Conservation (phyloP, 805 yeast genomes). For the Sporopachydermia lactativora region DNA sequence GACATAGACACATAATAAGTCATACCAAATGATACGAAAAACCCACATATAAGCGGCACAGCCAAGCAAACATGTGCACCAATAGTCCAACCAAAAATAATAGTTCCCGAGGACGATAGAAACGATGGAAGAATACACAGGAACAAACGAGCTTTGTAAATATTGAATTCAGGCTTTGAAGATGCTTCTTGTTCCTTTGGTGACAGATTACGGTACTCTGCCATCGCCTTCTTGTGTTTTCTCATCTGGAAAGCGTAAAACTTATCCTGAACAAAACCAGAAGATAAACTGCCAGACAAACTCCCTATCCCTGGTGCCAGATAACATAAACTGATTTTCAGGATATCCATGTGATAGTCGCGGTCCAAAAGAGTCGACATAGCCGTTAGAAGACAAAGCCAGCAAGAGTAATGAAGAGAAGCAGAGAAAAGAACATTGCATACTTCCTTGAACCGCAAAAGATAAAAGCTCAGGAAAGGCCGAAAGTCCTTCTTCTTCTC, state of each 20-base stretch:
- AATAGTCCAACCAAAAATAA: constrained; percentile 67
- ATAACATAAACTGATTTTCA: constrained; percentile 56
- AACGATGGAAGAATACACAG: constrained; percentile 29
- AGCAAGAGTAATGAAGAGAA: constrained; percentile 49
- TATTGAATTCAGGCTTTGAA: constrained; percentile 32
- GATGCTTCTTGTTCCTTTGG: constrained; percentile 9
- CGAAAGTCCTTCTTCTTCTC: constrained; percentile 15
- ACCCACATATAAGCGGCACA: constrained; percentile 43
- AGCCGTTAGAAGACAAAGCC: constrained; percentile 60
- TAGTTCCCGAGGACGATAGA: constrained; percentile 25
- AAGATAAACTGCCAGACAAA: constrained; percentile 38
- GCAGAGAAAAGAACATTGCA: constrained; percentile 37
- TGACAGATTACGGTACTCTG: constrained; percentile 13
- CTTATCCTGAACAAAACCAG: constrained; percentile 45
- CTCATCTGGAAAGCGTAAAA: constrained; percentile 26
- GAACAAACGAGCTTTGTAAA: constrained; percentile 40
- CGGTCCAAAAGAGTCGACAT: constrained; percentile 39
- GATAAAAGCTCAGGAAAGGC: constrained; percentile 23
- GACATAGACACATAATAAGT: constrained; percentile 43
- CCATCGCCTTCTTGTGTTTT: constrained; percentile 17
- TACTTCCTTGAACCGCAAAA: constrained; percentile 31
- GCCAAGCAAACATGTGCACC: constrained; percentile 31
- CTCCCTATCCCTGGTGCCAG: constrained; percentile 64
- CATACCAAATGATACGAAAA: constrained; percentile 42
- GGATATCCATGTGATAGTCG: constrained; percentile 35